phyloP scores from a whole-genome alignment of 2,329 filamentous ascomycete genomes.

The Cladosporium sp. region DNA sequence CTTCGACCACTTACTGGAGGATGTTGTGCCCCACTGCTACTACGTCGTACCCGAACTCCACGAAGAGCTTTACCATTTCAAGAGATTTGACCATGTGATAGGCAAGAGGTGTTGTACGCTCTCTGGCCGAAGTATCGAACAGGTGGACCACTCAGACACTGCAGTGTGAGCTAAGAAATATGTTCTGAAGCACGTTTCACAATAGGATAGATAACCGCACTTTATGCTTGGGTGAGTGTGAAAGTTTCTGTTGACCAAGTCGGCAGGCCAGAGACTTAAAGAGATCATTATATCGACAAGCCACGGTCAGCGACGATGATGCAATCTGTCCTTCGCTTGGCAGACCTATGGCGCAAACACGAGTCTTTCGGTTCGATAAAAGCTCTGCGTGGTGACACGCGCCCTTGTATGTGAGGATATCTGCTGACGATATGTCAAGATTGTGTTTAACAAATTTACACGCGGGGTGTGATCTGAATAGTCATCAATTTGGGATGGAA shows the following conservation, averaged over 20 bases:
- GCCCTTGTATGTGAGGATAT: no score
- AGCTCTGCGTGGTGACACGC: neutral
- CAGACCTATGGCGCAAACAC: neutral
- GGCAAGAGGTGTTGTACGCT: neutral
- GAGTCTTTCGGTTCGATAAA: no score
- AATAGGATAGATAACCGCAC: no score
- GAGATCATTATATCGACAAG: neutral
- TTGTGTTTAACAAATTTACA: no score
- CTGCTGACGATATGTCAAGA: no score
- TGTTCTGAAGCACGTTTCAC: no score
- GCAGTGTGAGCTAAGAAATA: no score
- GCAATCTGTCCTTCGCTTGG: neutral
- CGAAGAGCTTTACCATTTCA: neutral
- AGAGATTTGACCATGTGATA: neutral
- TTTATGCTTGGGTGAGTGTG: neutral
- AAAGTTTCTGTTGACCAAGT: no score
- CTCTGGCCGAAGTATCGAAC: neutral
- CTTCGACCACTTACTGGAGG: neutral
- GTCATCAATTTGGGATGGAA: no score
- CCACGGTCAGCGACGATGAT: neutral
- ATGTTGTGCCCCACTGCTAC: neutral
- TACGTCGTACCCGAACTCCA: neutral
- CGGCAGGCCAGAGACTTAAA: neutral
- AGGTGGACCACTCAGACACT: no score
- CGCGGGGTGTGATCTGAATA: no score